These are phyloP conservation scores for Penicillium janthinellum DNA, from an alignment of 2,329 filamentous ascomycete genomes.

Conservation along the genomic window DNA sequence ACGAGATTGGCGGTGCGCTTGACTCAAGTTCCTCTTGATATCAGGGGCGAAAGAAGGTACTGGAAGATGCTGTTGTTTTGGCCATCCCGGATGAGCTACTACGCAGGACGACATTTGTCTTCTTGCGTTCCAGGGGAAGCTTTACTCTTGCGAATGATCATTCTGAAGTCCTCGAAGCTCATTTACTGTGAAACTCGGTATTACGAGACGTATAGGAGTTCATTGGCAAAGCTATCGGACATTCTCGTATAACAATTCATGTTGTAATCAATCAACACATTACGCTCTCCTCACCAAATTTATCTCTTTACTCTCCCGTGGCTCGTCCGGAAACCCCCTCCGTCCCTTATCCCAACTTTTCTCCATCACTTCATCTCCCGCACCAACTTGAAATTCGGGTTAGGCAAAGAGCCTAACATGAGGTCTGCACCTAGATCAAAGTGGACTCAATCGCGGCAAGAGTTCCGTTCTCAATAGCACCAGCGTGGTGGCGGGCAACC, in stretches of 20 bases:
- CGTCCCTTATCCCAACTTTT: not conserved
- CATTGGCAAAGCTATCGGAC: conserved; percentile 9
- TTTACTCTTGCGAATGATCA: too few species aligned
- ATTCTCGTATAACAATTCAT: not conserved
- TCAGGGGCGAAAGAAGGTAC: too few species aligned
- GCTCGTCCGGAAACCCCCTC: not conserved
- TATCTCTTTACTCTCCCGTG: not conserved
- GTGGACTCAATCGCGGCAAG: conserved; percentile 56
- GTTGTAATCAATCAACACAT: not conserved
- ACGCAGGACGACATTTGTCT: too few species aligned
- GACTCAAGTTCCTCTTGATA: too few species aligned
- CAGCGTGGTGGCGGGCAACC: conserved; percentile 63
- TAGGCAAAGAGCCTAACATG: not conserved
- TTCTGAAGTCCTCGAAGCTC: not conserved
- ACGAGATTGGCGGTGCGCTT: too few species aligned
- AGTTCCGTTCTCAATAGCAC: conserved; percentile 62
- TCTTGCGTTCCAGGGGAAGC: not conserved
- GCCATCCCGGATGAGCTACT: too few species aligned
- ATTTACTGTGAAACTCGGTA: not conserved
- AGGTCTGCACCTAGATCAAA: conserved; percentile 16
- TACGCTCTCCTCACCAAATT: not conserved
- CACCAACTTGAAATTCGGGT: not conserved
- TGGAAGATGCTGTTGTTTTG: too few species aligned
- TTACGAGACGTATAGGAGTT: not conserved
- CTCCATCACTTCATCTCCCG: not conserved